Evolutionary conservation across 2,329 filamentous ascomycete species (phyloP).

Genomic region (Trichoderma sp.): DNA sequence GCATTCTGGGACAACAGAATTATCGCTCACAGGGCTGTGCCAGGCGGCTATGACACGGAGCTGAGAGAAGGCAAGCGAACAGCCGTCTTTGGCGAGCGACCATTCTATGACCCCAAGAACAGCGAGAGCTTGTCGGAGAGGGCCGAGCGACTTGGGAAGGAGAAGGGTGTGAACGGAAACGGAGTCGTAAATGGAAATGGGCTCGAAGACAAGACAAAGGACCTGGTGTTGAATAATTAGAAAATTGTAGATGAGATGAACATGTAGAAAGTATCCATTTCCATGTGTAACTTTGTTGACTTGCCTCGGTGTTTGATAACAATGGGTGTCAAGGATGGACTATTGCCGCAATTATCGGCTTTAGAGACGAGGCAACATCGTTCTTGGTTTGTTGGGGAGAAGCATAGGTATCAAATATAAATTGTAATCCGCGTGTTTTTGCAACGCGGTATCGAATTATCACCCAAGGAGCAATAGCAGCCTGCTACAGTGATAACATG

Average conservation of each 20-base stretch:
- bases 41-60: slow-evolving; percentile 17
- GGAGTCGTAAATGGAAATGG: neutral
- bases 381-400: neutral
- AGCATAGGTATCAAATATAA: neutral
- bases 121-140: slow-evolving; percentile 17
- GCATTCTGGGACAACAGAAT: slow-evolving; percentile 21
- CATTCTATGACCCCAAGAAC: slow-evolving; percentile 19
- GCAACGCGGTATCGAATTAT: neutral
- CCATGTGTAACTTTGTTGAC: neutral
- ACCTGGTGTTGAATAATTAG: slow-evolving; percentile 17
- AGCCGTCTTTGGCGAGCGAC: slow-evolving; percentile 16
- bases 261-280: neutral
- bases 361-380: neutral
- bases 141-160: slow-evolving; percentile 1
- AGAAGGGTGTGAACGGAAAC: neutral
- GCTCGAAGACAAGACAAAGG: neutral
- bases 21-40: slow-evolving; percentile 18
- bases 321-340: neutral
- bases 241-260: neutral
- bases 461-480: neutral
- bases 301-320: neutral
- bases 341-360: neutral
- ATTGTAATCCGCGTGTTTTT: neutral
- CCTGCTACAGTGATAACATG: neutral
- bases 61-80: slow-evolving; percentile 19